These are phyloP conservation scores for Microsporum ferrugineum DNA, from an alignment of 2,329 filamentous ascomycete genomes.

Conservation along the genomic window DNA sequence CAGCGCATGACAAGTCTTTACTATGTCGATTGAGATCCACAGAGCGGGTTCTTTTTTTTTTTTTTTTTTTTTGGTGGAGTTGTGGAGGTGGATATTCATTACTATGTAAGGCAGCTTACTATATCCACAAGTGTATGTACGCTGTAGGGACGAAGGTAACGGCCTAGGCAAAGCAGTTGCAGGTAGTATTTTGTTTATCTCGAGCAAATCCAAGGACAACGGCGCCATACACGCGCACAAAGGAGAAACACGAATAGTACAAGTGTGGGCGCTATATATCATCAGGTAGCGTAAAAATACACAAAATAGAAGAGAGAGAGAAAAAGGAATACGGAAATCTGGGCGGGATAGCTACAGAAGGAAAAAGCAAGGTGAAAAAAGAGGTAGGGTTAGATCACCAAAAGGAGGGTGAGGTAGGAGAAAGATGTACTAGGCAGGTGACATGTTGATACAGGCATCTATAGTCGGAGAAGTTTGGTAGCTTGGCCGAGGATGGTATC, in stretches of 20 bases:
- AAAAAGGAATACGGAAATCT: not conserved
- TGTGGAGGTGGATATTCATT: not conserved
- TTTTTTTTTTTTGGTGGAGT: not conserved
- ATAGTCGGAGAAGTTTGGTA: constrained; percentile 77
- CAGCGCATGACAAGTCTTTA: not conserved
- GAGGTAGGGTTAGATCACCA: not conserved
- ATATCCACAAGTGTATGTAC: not conserved
- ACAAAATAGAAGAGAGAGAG: not conserved
- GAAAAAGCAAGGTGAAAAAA: not conserved
- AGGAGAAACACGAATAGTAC: not conserved
- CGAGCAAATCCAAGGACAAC: not conserved
- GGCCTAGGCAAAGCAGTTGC: not conserved
- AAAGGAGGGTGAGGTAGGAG: not conserved
- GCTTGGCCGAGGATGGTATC: constrained; percentile 75
- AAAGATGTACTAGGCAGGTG: not conserved
- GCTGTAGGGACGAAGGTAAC: not conserved
- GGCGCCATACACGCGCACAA: not conserved
- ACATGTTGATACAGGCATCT: constrained; percentile 21
- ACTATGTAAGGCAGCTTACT: not conserved
- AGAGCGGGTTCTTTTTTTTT: not conserved
- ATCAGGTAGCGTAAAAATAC: constrained; percentile 11
- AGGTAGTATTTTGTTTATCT: constrained; percentile 3
- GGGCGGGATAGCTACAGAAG: not conserved
- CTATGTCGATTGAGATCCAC: not conserved
- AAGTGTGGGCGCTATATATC: constrained; percentile 8